Conservation (phyloP, 2,329 filamentous ascomycete species). For the Talaromyces sp. region DNA sequence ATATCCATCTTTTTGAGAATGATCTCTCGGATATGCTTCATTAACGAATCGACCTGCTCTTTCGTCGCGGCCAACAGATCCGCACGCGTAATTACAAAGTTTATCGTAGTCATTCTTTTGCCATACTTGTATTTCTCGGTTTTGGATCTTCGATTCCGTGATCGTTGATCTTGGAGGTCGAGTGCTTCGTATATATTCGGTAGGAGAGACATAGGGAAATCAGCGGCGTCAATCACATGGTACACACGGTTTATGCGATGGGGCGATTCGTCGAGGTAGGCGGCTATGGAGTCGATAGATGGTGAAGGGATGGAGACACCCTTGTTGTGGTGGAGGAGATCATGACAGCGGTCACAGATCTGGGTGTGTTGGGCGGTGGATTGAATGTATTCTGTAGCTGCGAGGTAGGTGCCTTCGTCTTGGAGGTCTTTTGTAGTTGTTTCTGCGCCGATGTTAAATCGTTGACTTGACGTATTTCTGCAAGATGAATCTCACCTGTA, state of each 20-base stretch:
- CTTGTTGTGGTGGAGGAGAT: constrained; percentile 69
- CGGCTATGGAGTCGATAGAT: constrained; percentile 72
- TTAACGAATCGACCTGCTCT: constrained; percentile 75
- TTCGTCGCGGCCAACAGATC: constrained; percentile 83
- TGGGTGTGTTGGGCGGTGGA: constrained; percentile 23
- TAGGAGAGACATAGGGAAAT: constrained; percentile 92
- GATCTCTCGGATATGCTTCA: constrained; percentile 78
- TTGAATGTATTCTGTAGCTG: constrained; percentile 23
- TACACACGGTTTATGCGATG: constrained; percentile 92
- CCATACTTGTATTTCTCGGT: constrained; percentile 63
- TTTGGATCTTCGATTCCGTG: constrained; percentile 74
- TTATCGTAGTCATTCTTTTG: constrained; percentile 73
- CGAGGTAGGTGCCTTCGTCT: constrained; percentile 19
- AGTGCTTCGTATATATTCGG: constrained; percentile 70
- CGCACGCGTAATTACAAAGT: constrained; percentile 84
- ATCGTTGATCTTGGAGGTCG: constrained; percentile 68
- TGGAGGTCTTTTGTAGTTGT: background rate
- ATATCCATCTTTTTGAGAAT: constrained; percentile 72
- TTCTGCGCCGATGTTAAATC: background rate
- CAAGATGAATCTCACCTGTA: background rate
- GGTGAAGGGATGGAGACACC: constrained; percentile 75
- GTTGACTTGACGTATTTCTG: background rate
- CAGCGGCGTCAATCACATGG: constrained; percentile 89
- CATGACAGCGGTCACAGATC: constrained; percentile 83
- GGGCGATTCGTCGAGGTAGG: constrained; percentile 83